phyloP scores from a whole-genome alignment of 345 rosid genomes.

The Euphorbia lathyris region DNA sequence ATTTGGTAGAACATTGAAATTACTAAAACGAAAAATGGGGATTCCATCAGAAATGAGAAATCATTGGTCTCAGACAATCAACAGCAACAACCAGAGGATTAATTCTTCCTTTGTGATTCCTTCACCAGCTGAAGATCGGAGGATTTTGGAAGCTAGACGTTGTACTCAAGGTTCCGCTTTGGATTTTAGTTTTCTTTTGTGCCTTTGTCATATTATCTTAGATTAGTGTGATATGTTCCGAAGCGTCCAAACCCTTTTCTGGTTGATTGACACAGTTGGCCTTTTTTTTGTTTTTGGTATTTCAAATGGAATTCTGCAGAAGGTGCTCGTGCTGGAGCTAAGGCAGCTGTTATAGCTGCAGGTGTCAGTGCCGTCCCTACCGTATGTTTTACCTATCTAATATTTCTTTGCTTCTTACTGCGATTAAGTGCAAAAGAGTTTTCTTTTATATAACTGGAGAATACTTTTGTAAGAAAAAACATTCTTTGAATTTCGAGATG shows the following conservation, averaged over 20 bases:
- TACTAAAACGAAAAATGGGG: constrained; percentile 10
- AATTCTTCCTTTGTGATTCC: constrained; percentile 13
- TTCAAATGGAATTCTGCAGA: constrained; percentile 34
- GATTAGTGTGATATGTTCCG: background rate
- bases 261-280: background rate
- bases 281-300: background rate
- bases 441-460: background rate
- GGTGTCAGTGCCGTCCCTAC: constrained; percentile 52
- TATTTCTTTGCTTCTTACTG: background rate
- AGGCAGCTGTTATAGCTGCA: constrained; percentile 46
- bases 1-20: background rate
- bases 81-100: background rate
- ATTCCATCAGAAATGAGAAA: constrained; percentile 12
- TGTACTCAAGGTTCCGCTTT: constrained; percentile 25
- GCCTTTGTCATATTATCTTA: background rate
- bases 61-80: constrained; percentile 1
- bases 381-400: constrained; percentile 25
- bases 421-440: too few relatives aligned
- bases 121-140: constrained; percentile 27
- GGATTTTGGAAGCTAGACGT: constrained; percentile 17
- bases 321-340: constrained; percentile 56
- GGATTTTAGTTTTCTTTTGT: background rate
- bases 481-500: background rate
- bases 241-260: too few relatives aligned
- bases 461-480: background rate